Conservation (phyloP, 345 rosid species). For the Laguncularia racemosa region DNA sequence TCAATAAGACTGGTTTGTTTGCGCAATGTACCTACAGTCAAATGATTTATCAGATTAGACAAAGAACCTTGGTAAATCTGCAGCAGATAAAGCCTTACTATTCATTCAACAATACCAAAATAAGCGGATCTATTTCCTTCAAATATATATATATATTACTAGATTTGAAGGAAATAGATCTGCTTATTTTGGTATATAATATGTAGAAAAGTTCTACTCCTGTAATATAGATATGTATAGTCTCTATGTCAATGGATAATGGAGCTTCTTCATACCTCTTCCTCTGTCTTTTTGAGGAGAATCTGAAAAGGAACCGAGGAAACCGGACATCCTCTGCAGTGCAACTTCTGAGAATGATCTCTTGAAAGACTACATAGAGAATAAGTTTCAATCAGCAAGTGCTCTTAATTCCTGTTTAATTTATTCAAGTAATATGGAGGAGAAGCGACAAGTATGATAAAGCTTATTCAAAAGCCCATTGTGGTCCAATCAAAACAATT, state of each 20-base stretch:
- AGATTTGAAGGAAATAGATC: neutral
- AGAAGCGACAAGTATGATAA: neutral
- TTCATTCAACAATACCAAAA: too few species aligned
- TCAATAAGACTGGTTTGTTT: constrained; percentile 52
- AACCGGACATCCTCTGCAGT: constrained; percentile 61
- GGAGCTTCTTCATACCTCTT: constrained; percentile 30
- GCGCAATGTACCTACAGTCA: constrained; percentile 38
- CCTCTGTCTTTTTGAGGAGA: constrained; percentile 44
- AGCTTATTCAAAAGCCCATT: neutral
- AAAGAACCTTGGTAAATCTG: neutral
- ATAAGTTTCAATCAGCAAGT: constrained; percentile 1
- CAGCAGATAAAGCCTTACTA: too few species aligned
- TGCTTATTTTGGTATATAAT: neutral
- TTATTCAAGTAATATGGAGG: neutral
- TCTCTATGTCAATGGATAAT: neutral
- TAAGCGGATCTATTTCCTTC: too few species aligned
- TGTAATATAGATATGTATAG: neutral
- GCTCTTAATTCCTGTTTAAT: neutral
- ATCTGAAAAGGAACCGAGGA: constrained; percentile 64
- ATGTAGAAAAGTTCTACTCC: neutral
- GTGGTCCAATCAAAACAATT: too few species aligned
- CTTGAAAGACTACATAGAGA: constrained; percentile 45
- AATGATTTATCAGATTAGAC: constrained; percentile 12
- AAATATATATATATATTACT: neutral
- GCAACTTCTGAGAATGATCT: constrained; percentile 74